Conservation (phyloP, 768 basidiomycete species). For the Candolleomyces eurysporus region DNA sequence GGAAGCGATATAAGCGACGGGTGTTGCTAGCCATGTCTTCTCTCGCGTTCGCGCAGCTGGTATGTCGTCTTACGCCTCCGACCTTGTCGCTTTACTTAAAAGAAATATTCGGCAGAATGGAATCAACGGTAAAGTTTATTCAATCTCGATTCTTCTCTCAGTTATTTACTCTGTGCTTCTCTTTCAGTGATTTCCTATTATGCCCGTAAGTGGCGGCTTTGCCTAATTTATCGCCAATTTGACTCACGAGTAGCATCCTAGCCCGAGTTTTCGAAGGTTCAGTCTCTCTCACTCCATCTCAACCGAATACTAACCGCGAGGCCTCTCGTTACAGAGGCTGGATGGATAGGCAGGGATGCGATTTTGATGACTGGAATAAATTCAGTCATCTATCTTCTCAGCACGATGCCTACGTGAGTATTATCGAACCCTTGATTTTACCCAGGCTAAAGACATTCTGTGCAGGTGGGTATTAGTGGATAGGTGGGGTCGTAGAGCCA, state of each 20-base stretch:
- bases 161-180: slow-evolving; percentile 8
- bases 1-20: slow-evolving; percentile 81
- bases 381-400: slow-evolving; percentile 73
- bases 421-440: neutral
- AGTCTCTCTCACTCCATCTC: neutral
- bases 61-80: slow-evolving; percentile 33
- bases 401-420: slow-evolving; percentile 79
- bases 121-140: slow-evolving; percentile 71
- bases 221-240: neutral
- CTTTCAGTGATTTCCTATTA: slow-evolving; percentile 86
- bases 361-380: slow-evolving; percentile 97
- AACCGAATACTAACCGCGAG: neutral
- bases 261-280: slow-evolving; percentile 90
- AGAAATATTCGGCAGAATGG: slow-evolving; percentile 61
- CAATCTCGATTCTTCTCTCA: slow-evolving; percentile 3
- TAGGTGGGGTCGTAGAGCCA: slow-evolving; percentile 83
- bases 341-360: slow-evolving; percentile 92
- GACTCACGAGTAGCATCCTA: slow-evolving; percentile 24
- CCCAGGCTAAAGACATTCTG: slow-evolving; percentile 10
- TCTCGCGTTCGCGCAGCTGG: slow-evolving; percentile 93
- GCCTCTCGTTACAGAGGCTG: slow-evolving; percentile 61
- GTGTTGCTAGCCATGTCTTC: slow-evolving; percentile 94
- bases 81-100: too few relatives aligned
- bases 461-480: slow-evolving; percentile 92
- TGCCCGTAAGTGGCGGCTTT: slow-evolving; percentile 62